These are phyloP conservation scores for Stachybotrys chartarum DNA, from an alignment of 2,329 filamentous ascomycete genomes.

Conservation along the genomic window DNA sequence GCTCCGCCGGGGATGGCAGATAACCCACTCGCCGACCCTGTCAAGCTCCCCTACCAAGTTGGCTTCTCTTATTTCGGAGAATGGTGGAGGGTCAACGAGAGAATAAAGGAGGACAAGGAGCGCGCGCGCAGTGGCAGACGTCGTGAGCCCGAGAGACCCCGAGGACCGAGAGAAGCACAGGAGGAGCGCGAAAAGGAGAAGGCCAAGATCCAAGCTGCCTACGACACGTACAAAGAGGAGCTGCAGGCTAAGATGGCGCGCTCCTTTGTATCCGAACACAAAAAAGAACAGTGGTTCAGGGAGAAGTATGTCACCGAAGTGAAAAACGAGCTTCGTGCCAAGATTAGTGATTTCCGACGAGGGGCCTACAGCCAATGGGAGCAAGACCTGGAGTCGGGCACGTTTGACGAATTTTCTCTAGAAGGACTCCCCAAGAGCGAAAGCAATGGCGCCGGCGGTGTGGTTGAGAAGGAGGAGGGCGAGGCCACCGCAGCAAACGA, in stretches of 20 bases:
- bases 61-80: conserved; percentile 82
- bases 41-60: conserved; percentile 69
- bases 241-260: conserved; percentile 75
- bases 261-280: conserved; percentile 84
- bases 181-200: conserved; percentile 77
- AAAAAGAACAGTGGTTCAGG: conserved; percentile 95
- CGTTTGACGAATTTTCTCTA: conserved; percentile 90
- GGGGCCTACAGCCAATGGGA: conserved; percentile 82
- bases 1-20: conserved; percentile 35
- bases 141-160: conserved; percentile 55
- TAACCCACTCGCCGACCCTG: conserved; percentile 67
- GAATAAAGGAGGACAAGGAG: conserved; percentile 76
- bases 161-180: conserved; percentile 56
- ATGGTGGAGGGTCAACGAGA: conserved; percentile 79
- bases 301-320: conserved; percentile 87
- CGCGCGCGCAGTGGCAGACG: conserved; percentile 61
- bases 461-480: conserved; percentile 91
- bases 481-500: conserved; percentile 89
- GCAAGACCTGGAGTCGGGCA: conserved; percentile 73
- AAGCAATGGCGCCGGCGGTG: conserved; percentile 75
- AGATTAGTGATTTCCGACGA: conserved; percentile 73
- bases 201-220: conserved; percentile 65
- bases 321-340: conserved; percentile 64
- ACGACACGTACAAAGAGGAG: conserved; percentile 61
- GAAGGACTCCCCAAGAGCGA: conserved; percentile 93